Base-by-base conservation (phyloP, 2,329 filamentous ascomycete species). In the Aspergillus ibericus region DNA sequence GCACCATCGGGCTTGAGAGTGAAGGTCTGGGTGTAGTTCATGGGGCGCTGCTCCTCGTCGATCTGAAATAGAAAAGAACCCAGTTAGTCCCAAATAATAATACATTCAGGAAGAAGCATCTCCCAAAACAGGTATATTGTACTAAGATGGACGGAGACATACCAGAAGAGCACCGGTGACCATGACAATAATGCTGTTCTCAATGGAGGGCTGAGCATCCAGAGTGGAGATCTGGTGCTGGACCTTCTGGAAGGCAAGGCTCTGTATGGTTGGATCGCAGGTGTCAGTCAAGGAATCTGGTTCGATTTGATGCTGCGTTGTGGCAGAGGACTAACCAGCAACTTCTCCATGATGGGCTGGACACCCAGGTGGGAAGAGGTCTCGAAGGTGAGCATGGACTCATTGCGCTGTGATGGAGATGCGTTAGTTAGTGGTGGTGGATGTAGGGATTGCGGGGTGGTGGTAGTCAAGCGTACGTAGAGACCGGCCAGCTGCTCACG, bases 381-480 rank as follows among this genome's bases (percentile, higher is more conserved):
- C 84, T 98, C 92, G 72, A 97, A 98, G 52, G 93, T 97, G 78
- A 98, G 83, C 90, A 96, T 96, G 50, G 95, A 98, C 61, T 88
- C 77, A 4, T 89, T 84, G 71, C 90, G 87, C 92, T 96, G 68
- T 71, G 57, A 47, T 3, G 13, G 12, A 27, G 22, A 52, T 12
- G 1, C 36, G 25, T 53, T 34, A 53, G 50, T 42, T 18, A 53
- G 50, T 42, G 13, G 22, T 20, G 27, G 4, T 13, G 50, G 13
- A n/a, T 8, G 10, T 34, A 34, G 12, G 18, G 34, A 32, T 38
- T 27, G 25, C 16, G 16, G 35, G 53, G 40, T 56, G 20, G 13
- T 27, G 20, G 13, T 27, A 18, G 13, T 27, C 35, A 59, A 52
- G 70, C 90, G 73, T 85, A 96, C 93, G 82, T 97, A 98, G 80